Base-by-base conservation (phyloP, 2,329 filamentous ascomycete species). In the Cladophialophora carrionii region DNA sequence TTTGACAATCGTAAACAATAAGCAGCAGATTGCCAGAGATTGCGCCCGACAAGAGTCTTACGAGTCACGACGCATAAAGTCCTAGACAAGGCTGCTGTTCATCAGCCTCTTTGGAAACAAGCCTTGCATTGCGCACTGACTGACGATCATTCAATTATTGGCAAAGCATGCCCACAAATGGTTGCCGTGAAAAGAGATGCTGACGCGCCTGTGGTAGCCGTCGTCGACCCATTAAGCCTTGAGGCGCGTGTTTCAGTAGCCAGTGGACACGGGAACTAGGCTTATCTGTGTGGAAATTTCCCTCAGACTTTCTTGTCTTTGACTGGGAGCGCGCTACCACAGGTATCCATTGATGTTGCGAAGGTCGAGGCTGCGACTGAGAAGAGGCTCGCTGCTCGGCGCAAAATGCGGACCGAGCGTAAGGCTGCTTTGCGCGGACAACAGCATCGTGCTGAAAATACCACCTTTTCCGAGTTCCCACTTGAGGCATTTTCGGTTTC, bases 1-100 rank as follows among this genome's bases (percentile, higher is more conserved):
- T 46, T 29, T 22, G 29, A 52, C 5, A 20, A 22, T 60, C 17
- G 61, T 66, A 66, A 68, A 68, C 66, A 68, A 66, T 43, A 52
- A 43, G 37, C 59, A 62, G 32, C 22, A 41, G 55, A 64, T 62
- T 64, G 55, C 52, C 52, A 64, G 62, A 65, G 43, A 65, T 65
- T 65, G 63, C 63, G 48, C 53, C 62, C 20, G n/a, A 53, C 62
- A 14, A 34, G 43, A 32, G 14, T 55, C 58, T 43, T 56, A 52
- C 56, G 61, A 61, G 57, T 62, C 52, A 41, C 57, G 31, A 63
- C 55, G 29, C 60, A 60, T 48, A 43, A 43, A 34, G 29, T 31
- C 54, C 59, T 62, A 48, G 46, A 14, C 43, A 54, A 64, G 62
- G 54, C 62, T 61, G 22, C 58, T 56, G 12, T 53, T 34, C 43